These are phyloP conservation scores for Cordyceps sp. DNA, from an alignment of 2,329 filamentous ascomycete species.

Conservation along the genomic window DNA sequence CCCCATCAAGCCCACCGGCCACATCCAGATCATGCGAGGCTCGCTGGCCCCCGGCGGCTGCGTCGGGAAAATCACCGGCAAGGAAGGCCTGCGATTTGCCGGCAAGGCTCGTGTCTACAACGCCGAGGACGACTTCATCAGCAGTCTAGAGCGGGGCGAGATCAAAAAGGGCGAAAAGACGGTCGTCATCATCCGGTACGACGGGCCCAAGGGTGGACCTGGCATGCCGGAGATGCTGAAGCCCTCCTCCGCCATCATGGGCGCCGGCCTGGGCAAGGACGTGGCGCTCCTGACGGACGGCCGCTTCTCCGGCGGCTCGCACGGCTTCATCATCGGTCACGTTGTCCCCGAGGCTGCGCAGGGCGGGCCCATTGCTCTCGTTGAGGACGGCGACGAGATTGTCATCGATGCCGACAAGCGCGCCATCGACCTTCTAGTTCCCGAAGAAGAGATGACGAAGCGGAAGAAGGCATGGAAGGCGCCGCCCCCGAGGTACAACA, in stretches of 20 bases:
- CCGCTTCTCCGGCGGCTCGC: constrained; percentile 64
- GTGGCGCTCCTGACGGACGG: constrained; percentile 61
- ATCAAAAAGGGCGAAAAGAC: constrained; percentile 79
- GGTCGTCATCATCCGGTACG: constrained; percentile 81
- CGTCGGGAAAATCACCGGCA: constrained; percentile 87
- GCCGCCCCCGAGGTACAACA: constrained; percentile 38
- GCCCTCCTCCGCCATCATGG: constrained; percentile 86
- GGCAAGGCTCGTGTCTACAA: constrained; percentile 73
- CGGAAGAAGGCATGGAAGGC: constrained; percentile 44
- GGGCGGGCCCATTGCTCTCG: constrained; percentile 69
- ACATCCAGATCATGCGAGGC: constrained; percentile 76
- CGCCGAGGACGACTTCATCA: constrained; percentile 67
- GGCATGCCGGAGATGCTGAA: constrained; percentile 95
- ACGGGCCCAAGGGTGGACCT: constrained; percentile 82
- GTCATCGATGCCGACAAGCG: constrained; percentile 68
- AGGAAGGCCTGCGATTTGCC: constrained; percentile 71
- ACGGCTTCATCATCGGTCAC: constrained; percentile 78
- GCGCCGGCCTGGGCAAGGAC: constrained; percentile 63
- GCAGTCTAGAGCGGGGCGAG: constrained; percentile 56
- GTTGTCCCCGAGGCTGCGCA: constrained; percentile 78
- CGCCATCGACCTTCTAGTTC: constrained; percentile 49
- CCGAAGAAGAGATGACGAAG: constrained; percentile 44
- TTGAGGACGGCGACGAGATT: constrained; percentile 66
- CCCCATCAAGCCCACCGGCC: constrained; percentile 75
- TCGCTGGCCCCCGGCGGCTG: constrained; percentile 74